Percentiles rank a stretch among this genome's conserved stretches.
phyloP scores from a whole-genome alignment of 805 yeast species.

The Candida incommunis region DNA sequence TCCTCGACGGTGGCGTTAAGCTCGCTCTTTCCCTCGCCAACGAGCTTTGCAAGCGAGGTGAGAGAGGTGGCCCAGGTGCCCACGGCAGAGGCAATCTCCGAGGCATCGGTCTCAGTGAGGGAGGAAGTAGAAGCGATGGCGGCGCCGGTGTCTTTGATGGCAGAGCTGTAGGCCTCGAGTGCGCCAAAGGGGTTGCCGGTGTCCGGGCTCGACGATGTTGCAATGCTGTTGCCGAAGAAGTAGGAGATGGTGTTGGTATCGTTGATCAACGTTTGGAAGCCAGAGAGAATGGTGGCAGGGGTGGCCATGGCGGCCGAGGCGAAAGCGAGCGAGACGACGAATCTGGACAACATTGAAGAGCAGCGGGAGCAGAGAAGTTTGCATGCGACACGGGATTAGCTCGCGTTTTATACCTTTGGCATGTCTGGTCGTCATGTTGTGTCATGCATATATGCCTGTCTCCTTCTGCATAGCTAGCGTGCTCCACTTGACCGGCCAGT shows the following conservation, averaged over 20 bases:
- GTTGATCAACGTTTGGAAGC: background rate
- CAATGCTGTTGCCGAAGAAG: background rate
- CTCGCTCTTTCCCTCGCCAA: background rate
- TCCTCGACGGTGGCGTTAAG: background rate
- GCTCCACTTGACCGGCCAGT: too few species aligned
- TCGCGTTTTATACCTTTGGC: too few species aligned
- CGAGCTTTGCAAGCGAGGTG: background rate
- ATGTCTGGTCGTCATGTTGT: too few species aligned
- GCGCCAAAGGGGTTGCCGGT: background rate
- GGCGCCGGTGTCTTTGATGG: background rate
- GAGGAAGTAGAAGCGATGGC: background rate
- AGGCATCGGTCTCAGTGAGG: background rate
- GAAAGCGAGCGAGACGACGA: background rate
- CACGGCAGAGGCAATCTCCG: background rate
- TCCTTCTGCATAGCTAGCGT: too few species aligned
- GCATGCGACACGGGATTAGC: too few species aligned
- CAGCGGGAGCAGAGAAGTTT: too few species aligned
- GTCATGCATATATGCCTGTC: too few species aligned
- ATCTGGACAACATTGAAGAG: too few species aligned
- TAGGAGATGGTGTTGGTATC: background rate
- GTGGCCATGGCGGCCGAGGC: background rate
- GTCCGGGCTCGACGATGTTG: background rate
- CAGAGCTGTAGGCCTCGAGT: background rate
- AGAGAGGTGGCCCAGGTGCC: background rate
- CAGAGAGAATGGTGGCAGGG: background rate